phyloP scores from a whole-genome alignment of 148 eudicot species.

The Agrostemma githago region DNA sequence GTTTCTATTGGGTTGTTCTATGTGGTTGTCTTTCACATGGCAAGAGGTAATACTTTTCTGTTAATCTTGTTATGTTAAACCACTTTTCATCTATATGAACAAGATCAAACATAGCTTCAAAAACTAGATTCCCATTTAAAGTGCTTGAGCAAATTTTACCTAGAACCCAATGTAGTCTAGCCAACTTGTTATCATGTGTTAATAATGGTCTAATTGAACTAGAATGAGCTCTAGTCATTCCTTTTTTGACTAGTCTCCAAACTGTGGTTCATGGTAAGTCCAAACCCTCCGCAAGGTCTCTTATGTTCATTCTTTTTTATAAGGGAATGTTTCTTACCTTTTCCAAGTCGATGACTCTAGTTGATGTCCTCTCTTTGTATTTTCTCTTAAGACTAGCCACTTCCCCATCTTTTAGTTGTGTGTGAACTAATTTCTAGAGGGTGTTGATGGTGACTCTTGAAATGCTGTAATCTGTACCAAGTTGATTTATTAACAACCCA shows the following conservation, averaged over 20 bases:
- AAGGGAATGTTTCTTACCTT: neutral
- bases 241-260: neutral
- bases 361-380: too few species aligned
- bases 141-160: neutral
- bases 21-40: slow-evolving; percentile 11
- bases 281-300: neutral
- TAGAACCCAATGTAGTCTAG: neutral
- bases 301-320: neutral
- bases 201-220: slow-evolving; percentile 15
- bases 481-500: too few species aligned
- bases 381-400: too few species aligned
- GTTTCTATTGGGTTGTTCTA: slow-evolving; percentile 8
- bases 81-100: slow-evolving; percentile 23
- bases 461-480: too few species aligned
- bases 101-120: neutral
- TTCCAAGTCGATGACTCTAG: too few species aligned
- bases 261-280: neutral
- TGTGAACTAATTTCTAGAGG: too few species aligned
- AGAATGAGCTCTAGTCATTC: neutral
- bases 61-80: slow-evolving; percentile 12
- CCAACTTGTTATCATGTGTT: neutral
- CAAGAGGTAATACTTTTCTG: slow-evolving; percentile 5
- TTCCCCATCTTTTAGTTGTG: too few species aligned
- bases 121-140: neutral
- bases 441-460: too few species aligned